phyloP scores from a whole-genome alignment of 2,329 filamentous ascomycete species.

The Plectosphaerella plurivora region DNA sequence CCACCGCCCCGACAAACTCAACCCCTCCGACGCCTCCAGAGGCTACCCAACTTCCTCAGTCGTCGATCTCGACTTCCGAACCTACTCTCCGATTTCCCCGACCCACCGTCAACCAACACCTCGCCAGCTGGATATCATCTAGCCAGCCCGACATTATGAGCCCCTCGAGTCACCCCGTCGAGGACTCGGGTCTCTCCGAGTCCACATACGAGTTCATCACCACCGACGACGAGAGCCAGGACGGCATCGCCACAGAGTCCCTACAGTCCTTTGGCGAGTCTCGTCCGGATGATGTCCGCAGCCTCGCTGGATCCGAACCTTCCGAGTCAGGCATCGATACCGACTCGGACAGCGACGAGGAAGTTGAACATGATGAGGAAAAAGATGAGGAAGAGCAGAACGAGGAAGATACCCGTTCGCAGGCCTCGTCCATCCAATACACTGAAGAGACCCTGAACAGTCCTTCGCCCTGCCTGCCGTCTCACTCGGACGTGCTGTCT shows the following conservation, averaged over 20 bases:
- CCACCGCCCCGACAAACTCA: slow-evolving; percentile 8
- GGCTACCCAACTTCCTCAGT: not conserved
- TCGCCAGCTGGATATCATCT: slow-evolving; percentile 56
- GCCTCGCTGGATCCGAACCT: slow-evolving; percentile 43
- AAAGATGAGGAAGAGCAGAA: slow-evolving; percentile 18
- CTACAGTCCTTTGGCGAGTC: slow-evolving; percentile 44
- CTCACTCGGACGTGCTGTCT: not conserved
- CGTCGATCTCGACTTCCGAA: slow-evolving; percentile 33
- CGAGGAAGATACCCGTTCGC: slow-evolving; percentile 18
- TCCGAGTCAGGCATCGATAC: slow-evolving; percentile 33
- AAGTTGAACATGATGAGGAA: not conserved
- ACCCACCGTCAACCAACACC: slow-evolving; percentile 48
- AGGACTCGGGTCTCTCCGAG: slow-evolving; percentile 48
- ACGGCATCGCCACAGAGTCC: slow-evolving; percentile 42
- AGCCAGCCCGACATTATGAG: slow-evolving; percentile 55
- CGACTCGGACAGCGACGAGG: slow-evolving; percentile 6
- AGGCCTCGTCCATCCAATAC: slow-evolving; percentile 39
- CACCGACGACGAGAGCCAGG: slow-evolving; percentile 49
- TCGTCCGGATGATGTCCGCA: slow-evolving; percentile 47
- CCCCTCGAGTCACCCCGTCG: slow-evolving; percentile 33
- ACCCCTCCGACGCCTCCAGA: not conserved
- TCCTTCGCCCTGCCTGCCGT: slow-evolving; percentile 25
- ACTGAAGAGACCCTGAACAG: slow-evolving; percentile 42
- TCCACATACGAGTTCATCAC: slow-evolving; percentile 55
- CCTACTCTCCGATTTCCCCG: slow-evolving; percentile 52